A percentile compares a stretch with the other conserved stretches of the same genome.
phyloP scores from a whole-genome alignment of 2,329 filamentous ascomycete genomes.

The Leptographium procerum region DNA sequence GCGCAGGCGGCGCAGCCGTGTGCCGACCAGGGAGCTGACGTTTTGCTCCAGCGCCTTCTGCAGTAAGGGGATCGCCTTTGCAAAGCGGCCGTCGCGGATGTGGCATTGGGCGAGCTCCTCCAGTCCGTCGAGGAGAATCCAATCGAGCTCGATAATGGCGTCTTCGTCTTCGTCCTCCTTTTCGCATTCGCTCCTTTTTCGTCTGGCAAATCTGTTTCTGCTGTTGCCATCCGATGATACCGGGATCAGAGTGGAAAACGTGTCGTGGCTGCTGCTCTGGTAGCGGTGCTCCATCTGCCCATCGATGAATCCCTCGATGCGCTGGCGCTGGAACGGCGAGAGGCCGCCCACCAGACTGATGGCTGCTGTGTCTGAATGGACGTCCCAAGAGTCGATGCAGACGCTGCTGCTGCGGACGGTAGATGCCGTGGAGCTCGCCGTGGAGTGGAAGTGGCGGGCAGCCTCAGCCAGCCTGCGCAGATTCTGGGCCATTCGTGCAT shows the following conservation, averaged over 20 bases:
- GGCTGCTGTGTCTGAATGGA: neutral
- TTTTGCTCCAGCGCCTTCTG: neutral
- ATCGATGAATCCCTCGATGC: neutral
- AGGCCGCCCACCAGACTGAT: neutral
- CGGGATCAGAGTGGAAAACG: neutral
- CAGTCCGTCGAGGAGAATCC: neutral
- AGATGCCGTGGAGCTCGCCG: neutral
- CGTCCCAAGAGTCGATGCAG: neutral
- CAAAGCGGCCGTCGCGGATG: neutral
- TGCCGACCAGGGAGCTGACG: neutral
- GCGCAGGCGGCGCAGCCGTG: neutral
- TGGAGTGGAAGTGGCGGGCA: neutral
- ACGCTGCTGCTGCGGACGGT: neutral
- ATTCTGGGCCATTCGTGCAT: neutral
- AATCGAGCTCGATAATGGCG: neutral
- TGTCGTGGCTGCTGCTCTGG: neutral
- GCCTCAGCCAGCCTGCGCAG: neutral
- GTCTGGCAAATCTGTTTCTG: neutral
- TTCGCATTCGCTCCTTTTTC: neutral
- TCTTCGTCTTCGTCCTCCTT: neutral
- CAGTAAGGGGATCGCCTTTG: neutral
- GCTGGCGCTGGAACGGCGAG: neutral
- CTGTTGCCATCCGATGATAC: neutral
- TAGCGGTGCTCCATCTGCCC: neutral
- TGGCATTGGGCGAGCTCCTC: neutral